Percentiles rank a stretch among this genome's conserved stretches.
These are phyloP conservation scores for Rhodosporidiobolus sp. DNA, from an alignment of 768 basidiomycete species.

Conservation along the genomic window DNA sequence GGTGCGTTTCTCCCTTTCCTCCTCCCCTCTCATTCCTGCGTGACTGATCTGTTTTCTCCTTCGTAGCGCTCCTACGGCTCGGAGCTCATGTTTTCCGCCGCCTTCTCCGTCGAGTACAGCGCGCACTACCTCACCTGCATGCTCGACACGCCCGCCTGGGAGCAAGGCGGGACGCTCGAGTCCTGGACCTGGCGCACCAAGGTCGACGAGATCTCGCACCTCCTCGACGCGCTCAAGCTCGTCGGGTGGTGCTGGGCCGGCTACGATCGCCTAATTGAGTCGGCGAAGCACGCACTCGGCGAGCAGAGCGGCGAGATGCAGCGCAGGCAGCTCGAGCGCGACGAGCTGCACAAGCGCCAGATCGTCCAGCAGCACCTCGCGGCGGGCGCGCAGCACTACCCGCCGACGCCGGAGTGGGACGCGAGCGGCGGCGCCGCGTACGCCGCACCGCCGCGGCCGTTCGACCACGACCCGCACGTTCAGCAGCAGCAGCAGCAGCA, in stretches of 20 bases:
- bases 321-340: background rate
- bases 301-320: background rate
- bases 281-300: conserved; percentile 7
- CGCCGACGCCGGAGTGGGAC: no score
- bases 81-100: conserved; percentile 5
- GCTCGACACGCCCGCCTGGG: conserved; percentile 19
- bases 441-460: no score
- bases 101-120: conserved; percentile 20
- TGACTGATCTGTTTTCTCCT: background rate
- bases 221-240: conserved; percentile 16
- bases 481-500: no score
- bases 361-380: background rate
- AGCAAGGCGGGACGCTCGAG: conserved; percentile 15
- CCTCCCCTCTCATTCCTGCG: background rate
- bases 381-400: background rate
- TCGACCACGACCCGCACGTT: no score
- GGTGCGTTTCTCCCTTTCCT: conserved; percentile 3
- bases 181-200: conserved; percentile 16
- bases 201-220: conserved; percentile 11
- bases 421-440: no score
- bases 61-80: conserved; percentile 8
- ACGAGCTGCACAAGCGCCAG: background rate
- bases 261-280: conserved; percentile 1
- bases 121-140: conserved; percentile 9
- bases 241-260: conserved; percentile 16